Base-by-base conservation (phyloP, 1,284 basidiomycete genomes). In the Tetrapyrgos nigripes region DNA sequence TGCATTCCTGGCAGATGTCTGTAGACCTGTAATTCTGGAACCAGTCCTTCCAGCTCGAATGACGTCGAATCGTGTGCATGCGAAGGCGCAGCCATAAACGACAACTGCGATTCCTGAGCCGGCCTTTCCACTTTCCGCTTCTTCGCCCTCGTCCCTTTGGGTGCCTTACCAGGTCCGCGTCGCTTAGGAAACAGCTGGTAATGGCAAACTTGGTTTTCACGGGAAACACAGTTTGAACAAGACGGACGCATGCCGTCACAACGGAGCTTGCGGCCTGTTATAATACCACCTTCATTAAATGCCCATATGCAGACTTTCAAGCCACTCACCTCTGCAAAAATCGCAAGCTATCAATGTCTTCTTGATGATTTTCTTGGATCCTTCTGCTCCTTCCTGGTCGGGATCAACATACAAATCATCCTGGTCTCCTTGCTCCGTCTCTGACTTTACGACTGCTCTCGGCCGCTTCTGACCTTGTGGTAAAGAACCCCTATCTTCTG, bases 101-200 rank as follows among this genome's bases (percentile, higher is more conserved):
- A 46, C 62, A 66, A 47, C 59, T 55, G 48, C 60, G 27, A 21
- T 27, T 48, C 35, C 24, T 35, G 50, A 23, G 37, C 28, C 40
- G 47, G 21, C 24, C 37, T 44, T 37, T 24, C 31, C 14, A 21
- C 62, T 23, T 61, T 59, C 50, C 60, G 59, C 62, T 74, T 77
- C 70, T 74, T 78, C 48, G 71, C 62, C 49, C 74, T 73, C 40
- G 70, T 66, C 45, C 79, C 83, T 67, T 84, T 85, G 23, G 84
- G 82, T 33, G 85, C 83, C 72, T 87, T 90, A 24, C 88, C 89
- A 60, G 88, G 88, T 5, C 89, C 89, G 50, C 89, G 83, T 33
- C 89, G 81, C 68, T 82, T 78, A n/a, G 80, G 79, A 21, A 78
- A 69, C 21, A 73, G 70, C 45, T 79, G 81, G 72, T 91, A 92